Evolutionary conservation across 768 basidiomycete genomes (phyloP).

Genomic region (Suillus decipiens): DNA sequence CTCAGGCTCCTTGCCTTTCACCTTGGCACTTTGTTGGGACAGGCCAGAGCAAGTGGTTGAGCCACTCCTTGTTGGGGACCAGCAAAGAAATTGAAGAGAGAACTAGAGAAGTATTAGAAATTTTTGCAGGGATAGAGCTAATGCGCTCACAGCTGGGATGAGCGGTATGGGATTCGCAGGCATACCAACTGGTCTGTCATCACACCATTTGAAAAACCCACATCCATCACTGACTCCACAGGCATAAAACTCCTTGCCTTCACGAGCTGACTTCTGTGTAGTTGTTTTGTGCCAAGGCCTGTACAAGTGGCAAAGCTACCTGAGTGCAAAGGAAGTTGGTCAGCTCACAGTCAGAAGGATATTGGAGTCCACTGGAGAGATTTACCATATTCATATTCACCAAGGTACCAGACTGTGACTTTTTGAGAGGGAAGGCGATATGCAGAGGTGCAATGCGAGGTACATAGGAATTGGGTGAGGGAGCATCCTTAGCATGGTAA

Average conservation of each 20-base stretch:
- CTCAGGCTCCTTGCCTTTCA: too few species aligned
- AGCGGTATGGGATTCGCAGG: slow-evolving; percentile 10
- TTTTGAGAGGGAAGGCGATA: not conserved
- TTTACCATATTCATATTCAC: not conserved
- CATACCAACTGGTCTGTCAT: slow-evolving; percentile 21
- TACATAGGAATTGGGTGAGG: slow-evolving; percentile 27
- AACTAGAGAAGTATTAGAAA: too few species aligned
- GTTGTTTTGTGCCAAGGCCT: slow-evolving; percentile 43
- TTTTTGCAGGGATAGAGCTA: too few species aligned
- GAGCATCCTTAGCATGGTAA: slow-evolving; percentile 54
- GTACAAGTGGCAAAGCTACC: too few species aligned
- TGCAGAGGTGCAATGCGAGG: not conserved
- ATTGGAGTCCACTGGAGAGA: not conserved
- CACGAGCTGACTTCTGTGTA: slow-evolving; percentile 48
- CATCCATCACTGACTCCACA: slow-evolving; percentile 45
- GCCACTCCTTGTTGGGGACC: too few species aligned
- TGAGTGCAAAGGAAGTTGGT: too few species aligned
- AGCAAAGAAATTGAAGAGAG: too few species aligned
- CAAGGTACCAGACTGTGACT: not conserved
- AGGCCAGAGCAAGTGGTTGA: too few species aligned
- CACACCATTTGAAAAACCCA: slow-evolving; percentile 53
- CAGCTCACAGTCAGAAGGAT: not conserved
- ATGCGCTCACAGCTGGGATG: slow-evolving; percentile 43
- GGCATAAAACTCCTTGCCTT: slow-evolving; percentile 44
- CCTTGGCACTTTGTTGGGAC: too few species aligned